Base-by-base conservation (phyloP, 1,284 basidiomycete genomes). In the Boletellus sp. region DNA sequence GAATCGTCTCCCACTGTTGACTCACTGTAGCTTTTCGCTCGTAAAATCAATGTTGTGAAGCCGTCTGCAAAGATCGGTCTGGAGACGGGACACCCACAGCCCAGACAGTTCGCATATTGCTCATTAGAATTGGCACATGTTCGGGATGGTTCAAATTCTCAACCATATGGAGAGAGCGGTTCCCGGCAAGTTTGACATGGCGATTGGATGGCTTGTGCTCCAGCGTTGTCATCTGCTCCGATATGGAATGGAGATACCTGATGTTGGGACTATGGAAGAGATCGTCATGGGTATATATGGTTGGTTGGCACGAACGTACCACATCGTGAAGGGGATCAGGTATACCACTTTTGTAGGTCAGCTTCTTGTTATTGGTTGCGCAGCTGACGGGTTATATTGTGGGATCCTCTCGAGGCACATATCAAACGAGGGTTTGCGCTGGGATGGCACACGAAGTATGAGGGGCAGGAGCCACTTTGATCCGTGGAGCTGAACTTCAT, bases 391-490 rank as follows among this genome's bases (percentile, higher is more conserved):
- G 4, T 32, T 1, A 1, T 1, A 4, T 13, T 16, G 3, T 75
- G 78, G 76, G 75, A 11, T 78, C 75, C 51, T 77, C 74, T 41
- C 65, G 74, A 26, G 76, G 75, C 15, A 76, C 75, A n/a, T 77
- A 74, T 55, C 74, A 77, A 63, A 73, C 68, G 12, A 69, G 75
- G 5, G 62, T 60, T 1, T 53, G 77, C 4, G 72, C 75, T 1
- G 72, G 56, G 1, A 75, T 76, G 74, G 72, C 77, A 44, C 48
- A 70, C 5, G 66, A 61, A 51, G 74, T 73, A 51, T 6, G 59
- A n/a, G 33, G 12, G 1, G 2, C 13, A 16, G 15, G 13, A 16
- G n/a, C 13, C 13, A 13, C n/a, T 16, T 35, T 35, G 28, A 35
- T 6, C 15, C 1, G 16, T 35, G 16, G 33, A n/a, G 15, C 13